Percentiles rank a stretch among this genome's conserved stretches.
These are phyloP conservation scores for Lonicera japonica DNA, from an alignment of 129 eudicot genomes.

Conservation along the genomic window DNA sequence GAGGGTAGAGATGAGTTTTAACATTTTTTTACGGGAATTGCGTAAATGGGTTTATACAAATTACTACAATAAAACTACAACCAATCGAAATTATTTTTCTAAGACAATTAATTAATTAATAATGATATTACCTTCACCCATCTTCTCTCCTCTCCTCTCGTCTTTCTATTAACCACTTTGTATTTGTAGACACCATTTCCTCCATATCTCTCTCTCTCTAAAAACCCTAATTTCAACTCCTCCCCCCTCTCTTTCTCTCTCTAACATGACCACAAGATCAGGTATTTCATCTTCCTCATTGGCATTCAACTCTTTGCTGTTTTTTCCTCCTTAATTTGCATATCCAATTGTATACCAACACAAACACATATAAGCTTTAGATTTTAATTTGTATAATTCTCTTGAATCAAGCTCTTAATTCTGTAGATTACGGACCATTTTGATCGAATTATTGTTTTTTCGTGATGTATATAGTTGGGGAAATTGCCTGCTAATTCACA, in stretches of 20 bases:
- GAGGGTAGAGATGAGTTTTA: slow-evolving; percentile 1
- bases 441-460: slow-evolving; percentile 8
- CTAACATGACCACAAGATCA: slow-evolving; percentile 40
- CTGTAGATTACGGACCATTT: slow-evolving; percentile 10
- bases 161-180: slow-evolving; percentile 8
- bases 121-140: slow-evolving; percentile 33
- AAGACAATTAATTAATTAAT: slow-evolving; percentile 26
- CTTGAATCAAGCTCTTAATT: slow-evolving; percentile 23
- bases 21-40: slow-evolving; percentile 32
- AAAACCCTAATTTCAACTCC: slow-evolving; percentile 60
- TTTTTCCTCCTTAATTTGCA: slow-evolving; percentile 9
- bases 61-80: no score
- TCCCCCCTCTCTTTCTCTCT: slow-evolving; percentile 5
- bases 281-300: slow-evolving; percentile 37
- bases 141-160: slow-evolving; percentile 12
- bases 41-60: slow-evolving; percentile 36
- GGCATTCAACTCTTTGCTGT: slow-evolving; percentile 22
- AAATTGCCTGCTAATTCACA: background rate
- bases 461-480: slow-evolving; percentile 7
- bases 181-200: slow-evolving; percentile 35
- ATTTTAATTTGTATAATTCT: slow-evolving; percentile 29
- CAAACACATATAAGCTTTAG: slow-evolving; percentile 14
- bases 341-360: slow-evolving; percentile 4
- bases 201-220: slow-evolving; percentile 22
- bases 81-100: slow-evolving; percentile 31